Conservation (phyloP, 345 rosid species). For the Cardamine occulta region DNA sequence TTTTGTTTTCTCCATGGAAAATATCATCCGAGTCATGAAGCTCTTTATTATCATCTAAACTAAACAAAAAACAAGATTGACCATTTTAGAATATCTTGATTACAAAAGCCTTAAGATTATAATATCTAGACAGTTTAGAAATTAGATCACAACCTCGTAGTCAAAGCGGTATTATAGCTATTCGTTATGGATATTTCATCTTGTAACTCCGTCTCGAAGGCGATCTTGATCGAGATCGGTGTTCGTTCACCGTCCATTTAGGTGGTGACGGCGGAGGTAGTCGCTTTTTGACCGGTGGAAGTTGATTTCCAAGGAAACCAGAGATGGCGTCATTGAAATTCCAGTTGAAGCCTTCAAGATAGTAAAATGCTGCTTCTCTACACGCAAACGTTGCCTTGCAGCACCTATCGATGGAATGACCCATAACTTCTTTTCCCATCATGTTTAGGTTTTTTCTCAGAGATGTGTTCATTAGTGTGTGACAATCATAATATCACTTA, state of each 20-base stretch:
- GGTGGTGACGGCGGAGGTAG: neutral
- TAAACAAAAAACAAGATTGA: neutral
- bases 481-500: neutral
- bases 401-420: neutral
- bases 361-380: slow-evolving; percentile 17
- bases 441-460: neutral
- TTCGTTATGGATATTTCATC: slow-evolving; percentile 7
- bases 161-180: neutral
- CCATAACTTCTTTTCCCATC: neutral
- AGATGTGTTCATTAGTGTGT: neutral
- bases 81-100: neutral
- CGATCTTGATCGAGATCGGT: slow-evolving; percentile 9
- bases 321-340: slow-evolving; percentile 15
- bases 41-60: slow-evolving; percentile 7
- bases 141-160: neutral
- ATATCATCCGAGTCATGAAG: neutral
- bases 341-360: slow-evolving; percentile 26
- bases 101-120: neutral
- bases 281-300: slow-evolving; percentile 1
- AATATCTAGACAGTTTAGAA: neutral
- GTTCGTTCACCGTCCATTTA: neutral
- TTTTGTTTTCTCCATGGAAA: neutral
- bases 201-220: slow-evolving; percentile 3
- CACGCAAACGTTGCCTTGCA: slow-evolving; percentile 9
- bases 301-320: slow-evolving; percentile 3